Base-by-base conservation (phyloP, 2,329 filamentous ascomycete genomes). In the Neocatenulostroma microsporum region DNA sequence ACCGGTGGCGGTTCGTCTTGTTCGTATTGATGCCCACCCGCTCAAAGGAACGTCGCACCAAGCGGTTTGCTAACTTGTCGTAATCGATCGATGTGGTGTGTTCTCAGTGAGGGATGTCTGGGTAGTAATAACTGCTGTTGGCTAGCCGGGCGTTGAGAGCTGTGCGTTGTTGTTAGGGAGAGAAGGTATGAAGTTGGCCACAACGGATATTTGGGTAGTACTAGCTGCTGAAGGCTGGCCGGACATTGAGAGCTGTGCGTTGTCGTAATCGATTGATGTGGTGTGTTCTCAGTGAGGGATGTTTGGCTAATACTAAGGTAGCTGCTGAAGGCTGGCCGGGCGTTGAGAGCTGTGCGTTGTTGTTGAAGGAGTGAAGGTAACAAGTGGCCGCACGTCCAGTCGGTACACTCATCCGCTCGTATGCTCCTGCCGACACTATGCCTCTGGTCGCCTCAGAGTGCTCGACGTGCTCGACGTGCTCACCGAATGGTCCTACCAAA, bases 21-120 rank as follows among this genome's bases (percentile, higher is more conserved):
- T n/a, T n/a, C n/a, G n/a, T n/a, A n/a, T n/a, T n/a, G n/a, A n/a
- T 27, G 50, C 54, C 40, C 46, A 58, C 55, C 56, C 48, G 89
- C 81, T 25, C 66, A 82, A 26, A 91, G 67, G 49, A 91, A 91
- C 1, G 83, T 80, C 1, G 82, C 76, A 26, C 84, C 84, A 0
- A 87, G 70, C 2, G 82, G 82, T 53, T 82, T 83, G 30, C 82
- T 82, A 44, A 86, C 67, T 37, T 73, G 73, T 28, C 77, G 72
- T 33, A 84, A 63, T n/a, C 30, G n/a, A n/a, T n/a, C n/a, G 37
- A 28, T 40, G 30, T 23, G 50, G 59, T n/a, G 47, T 36, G 6
- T 47, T 36, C 10, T 48, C 40, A 27, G 48, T 27, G 44, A 55
- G 44, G 17, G 30, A n/a, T n/a, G n/a, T n/a, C n/a, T n/a, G n/a